These are phyloP conservation scores for Diaporthe sp. DNA, from an alignment of 2,329 filamentous ascomycete genomes.

Conservation along the genomic window DNA sequence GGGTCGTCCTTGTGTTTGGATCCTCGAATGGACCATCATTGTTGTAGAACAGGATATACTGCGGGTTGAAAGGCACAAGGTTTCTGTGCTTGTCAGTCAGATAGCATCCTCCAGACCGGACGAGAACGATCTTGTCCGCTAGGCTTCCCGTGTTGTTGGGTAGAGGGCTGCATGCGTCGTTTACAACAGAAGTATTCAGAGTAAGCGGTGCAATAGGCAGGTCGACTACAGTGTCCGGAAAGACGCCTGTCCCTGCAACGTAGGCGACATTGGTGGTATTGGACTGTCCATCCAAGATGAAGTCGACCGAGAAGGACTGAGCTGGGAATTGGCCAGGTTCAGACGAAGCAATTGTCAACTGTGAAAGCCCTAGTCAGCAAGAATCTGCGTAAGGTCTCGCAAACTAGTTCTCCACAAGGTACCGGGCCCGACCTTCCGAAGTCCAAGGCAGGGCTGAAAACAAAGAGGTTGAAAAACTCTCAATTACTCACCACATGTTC, in stretches of 20 bases:
- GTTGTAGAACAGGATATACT: slow-evolving; percentile 57
- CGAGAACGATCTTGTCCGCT: slow-evolving; percentile 53
- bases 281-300: slow-evolving; percentile 6
- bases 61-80: slow-evolving; percentile 53
- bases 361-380: background rate
- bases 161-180: slow-evolving; percentile 52
- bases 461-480: background rate
- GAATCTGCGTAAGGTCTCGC: background rate
- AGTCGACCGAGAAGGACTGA: background rate
- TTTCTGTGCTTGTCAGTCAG: slow-evolving; percentile 49
- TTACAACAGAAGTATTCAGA: slow-evolving; percentile 36
- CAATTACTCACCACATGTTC: slow-evolving; percentile 11
- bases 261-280: slow-evolving; percentile 5
- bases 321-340: slow-evolving; percentile 9
- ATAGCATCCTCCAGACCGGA: slow-evolving; percentile 49
- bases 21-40: slow-evolving; percentile 41
- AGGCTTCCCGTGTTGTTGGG: slow-evolving; percentile 42
- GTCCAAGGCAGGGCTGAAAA: slow-evolving; percentile 6
- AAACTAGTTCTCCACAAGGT: background rate
- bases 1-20: slow-evolving; percentile 24
- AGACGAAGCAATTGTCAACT: slow-evolving; percentile 19
- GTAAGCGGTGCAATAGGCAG: slow-evolving; percentile 38
- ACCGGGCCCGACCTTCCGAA: background rate
- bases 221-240: slow-evolving; percentile 15
- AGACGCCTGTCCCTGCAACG: slow-evolving; percentile 4